A percentile compares a stretch with the other conserved stretches of the same genome.
Evolutionary conservation across 1,284 basidiomycete species (phyloP).

Genomic region (Rhodotorula sp.): DNA sequence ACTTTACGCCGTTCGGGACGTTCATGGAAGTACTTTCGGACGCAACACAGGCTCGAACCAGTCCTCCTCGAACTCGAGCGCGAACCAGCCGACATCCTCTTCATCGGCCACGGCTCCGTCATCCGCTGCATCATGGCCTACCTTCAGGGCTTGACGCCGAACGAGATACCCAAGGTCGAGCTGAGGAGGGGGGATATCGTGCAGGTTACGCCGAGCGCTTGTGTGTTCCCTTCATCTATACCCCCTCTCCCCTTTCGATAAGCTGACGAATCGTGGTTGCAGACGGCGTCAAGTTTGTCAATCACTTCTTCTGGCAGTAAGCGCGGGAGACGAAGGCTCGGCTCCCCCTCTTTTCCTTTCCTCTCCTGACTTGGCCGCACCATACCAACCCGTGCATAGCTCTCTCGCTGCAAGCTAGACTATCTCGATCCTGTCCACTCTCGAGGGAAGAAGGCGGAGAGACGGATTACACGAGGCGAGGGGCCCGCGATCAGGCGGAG

Average conservation of each 20-base stretch:
- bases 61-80: conserved; percentile 79
- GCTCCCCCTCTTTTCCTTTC: background rate
- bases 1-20: background rate
- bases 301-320: conserved; percentile 38
- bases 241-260: too few relatives aligned
- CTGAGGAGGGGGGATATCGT: conserved; percentile 53
- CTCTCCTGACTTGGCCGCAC: background rate
- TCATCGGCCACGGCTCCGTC: conserved; percentile 77
- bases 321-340: background rate
- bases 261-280: background rate
- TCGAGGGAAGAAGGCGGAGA: too few relatives aligned
- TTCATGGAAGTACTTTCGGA: background rate
- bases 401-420: too few relatives aligned
- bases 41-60: conserved; percentile 59
- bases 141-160: conserved; percentile 83
- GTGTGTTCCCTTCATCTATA: conserved; percentile 4
- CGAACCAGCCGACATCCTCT: conserved; percentile 65
- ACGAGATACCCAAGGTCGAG: conserved; percentile 94
- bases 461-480: too few relatives aligned
- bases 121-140: conserved; percentile 77
- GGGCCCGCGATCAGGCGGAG: too few relatives aligned
- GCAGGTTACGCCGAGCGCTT: conserved; percentile 42
- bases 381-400: too few relatives aligned
- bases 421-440: too few relatives aligned
- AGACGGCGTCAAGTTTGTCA: conserved; percentile 39